Base-by-base conservation (phyloP, 2,329 filamentous ascomycete genomes). In the Aspergillus uvarum region DNA sequence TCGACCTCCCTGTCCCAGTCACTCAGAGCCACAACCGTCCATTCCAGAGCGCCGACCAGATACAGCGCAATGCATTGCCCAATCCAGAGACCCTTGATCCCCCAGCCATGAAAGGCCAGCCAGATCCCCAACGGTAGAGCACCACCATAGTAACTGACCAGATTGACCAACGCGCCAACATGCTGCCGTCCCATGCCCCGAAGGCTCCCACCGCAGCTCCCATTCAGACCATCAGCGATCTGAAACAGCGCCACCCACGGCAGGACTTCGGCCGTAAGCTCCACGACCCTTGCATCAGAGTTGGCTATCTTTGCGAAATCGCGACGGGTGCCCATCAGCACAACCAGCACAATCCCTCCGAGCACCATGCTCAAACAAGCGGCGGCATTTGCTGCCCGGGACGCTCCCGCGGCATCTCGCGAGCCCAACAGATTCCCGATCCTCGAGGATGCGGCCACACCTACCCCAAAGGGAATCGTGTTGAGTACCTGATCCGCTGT, bases 231-330 rank as follows among this genome's bases (percentile, higher is more conserved):
- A 72, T 96, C 92, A 0, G 92, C 91, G 61, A 96, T 93, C 78
- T 96, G 92, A 76, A 96, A 96, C 2, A 96, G 80, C 0, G 92
- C 92, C 1, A 96, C 92, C 68, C 88, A 94, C 0, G 92, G 92
- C 81, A 96, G 87, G 26, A 96, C 89, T 16, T 96, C 79, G 0
- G 89, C 85, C 0, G 92, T 93, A 0, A 96, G 83, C 8, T 73
- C 78, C 48, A 96, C 82, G 0, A 96, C 92, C 0, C 82, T 76
- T 21, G 84, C 76, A 67, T 96, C 91, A 63, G 92, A 84, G 68
- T 93, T 96, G 79, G 96, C 96, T 2, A 96, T 84, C 56, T 85
- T 84, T 0, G 89, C 92, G 65, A 94, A 92, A 24, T 87, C 81
- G 65, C 92, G 79, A 63, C 88, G 89, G 3, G 89, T 88, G 1